Conservation (phyloP, 345 rosid species). For the Syzygium oleosum region DNA sequence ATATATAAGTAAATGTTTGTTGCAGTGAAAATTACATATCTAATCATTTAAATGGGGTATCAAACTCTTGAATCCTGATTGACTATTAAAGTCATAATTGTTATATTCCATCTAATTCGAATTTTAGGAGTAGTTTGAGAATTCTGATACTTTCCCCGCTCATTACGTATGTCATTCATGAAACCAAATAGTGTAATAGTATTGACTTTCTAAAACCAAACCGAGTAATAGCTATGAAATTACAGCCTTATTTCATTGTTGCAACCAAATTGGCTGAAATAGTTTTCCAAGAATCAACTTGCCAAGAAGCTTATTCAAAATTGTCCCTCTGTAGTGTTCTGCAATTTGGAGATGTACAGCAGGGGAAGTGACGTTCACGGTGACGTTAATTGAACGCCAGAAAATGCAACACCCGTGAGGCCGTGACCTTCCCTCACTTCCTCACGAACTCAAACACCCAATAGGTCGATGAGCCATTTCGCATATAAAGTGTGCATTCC, state of each 20-base stretch:
- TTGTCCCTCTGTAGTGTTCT: not conserved
- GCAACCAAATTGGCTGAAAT: not conserved
- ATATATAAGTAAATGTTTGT: not conserved
- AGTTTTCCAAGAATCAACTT: not conserved
- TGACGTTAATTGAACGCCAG: not conserved
- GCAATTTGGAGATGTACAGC: not conserved
- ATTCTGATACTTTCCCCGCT: not conserved
- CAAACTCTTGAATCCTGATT: too few relatives aligned
- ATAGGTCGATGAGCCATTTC: not conserved
- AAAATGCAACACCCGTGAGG: not conserved
- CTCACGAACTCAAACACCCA: not conserved
- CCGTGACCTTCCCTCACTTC: not conserved
- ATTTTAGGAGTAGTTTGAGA: not conserved
- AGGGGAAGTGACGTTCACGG: not conserved
- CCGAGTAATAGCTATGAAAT: not conserved
- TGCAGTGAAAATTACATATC: not conserved
- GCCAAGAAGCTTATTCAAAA: not conserved
- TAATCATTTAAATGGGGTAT: not conserved
- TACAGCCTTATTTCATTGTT: not conserved
- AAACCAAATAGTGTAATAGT: not conserved
- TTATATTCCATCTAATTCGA: not conserved
- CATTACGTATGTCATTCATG: not conserved
- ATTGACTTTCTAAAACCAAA: not conserved
- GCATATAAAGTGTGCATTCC: not conserved
- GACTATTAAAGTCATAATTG: not conserved